Base-by-base conservation (phyloP, 2,329 filamentous ascomycete genomes). In the Coniochaeta ligniaria region DNA sequence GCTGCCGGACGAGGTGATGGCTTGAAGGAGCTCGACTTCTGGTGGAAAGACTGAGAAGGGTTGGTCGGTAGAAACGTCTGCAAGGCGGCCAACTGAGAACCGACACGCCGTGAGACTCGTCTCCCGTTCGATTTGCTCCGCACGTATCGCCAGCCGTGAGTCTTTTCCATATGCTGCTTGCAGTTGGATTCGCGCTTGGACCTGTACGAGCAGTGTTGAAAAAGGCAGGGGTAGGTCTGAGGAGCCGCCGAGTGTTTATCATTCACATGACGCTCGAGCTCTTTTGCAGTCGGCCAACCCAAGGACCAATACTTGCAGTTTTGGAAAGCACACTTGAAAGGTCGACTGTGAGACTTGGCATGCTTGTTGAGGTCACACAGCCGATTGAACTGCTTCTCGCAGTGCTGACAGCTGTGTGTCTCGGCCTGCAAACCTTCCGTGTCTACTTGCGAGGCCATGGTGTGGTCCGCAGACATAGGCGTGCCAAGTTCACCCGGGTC, bases 161-260 rank as follows among this genome's bases (percentile, higher is more conserved):
- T 83, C 72, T 91, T 91, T 75, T 91, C 88, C 88, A 91, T 91
- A 70, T 91, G 88, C 69, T 91, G 88, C 73, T 91, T 91, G 79
- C 87, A 90, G 69, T 91, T 91, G 64, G 84, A 88, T 74, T 90
- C 85, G 61, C 88, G 83, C 76, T 91, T 91, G 35, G 87, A 90
- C 22, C 9, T 31, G 47, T 52, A 52, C n/a, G 47, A 31, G 24
- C 47, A 38, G 17, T 35, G 31, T 38, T 22, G 75, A 70, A 80
- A 91, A 28, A 80, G 74, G 75, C 89, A 92, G 67, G 83, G 80
- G 74, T 83, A 91, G 64, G 86, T 77, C 17, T 79, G 76, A n/a
- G 89, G 87, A 22, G 81, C 76, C 56, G 77, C 73, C 33, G 85
- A 86, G 73, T 92, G 89, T 73, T 89, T 90, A 75, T 92, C 89